These are phyloP conservation scores for Ambrosia artemisiifolia DNA, from an alignment of 129 eudicot species.

Conservation along the genomic window DNA sequence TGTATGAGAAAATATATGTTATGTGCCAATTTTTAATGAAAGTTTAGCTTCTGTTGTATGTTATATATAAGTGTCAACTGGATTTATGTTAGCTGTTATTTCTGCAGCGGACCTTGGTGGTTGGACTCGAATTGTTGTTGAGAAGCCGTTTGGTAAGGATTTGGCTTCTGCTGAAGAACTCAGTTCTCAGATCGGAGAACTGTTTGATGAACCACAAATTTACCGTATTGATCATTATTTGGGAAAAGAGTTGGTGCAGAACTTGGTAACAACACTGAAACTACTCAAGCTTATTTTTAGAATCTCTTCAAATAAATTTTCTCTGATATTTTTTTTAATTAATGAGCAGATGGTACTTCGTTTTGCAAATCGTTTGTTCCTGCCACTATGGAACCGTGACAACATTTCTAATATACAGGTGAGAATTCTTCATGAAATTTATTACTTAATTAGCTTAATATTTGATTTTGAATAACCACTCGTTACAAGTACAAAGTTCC, in stretches of 20 bases:
- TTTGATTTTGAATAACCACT: neutral
- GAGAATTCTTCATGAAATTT: too few relatives aligned
- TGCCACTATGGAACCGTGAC: conserved; percentile 98
- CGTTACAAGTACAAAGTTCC: too few relatives aligned
- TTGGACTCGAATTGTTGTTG: conserved; percentile 97
- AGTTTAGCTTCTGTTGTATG: neutral
- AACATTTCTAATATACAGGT: conserved; percentile 62
- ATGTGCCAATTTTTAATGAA: too few relatives aligned
- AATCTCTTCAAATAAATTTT: neutral
- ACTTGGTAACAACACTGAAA: conserved; percentile 51
- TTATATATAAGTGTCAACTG: neutral
- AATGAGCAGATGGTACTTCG: conserved; percentile 90
- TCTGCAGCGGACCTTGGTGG: conserved; percentile 90
- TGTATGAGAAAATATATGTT: too few relatives aligned
- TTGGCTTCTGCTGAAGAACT: conserved; percentile 92
- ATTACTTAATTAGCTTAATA: neutral
- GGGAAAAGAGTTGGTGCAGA: conserved; percentile 98
- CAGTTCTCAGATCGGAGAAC: conserved; percentile 84
- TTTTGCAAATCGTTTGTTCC: conserved; percentile 93
- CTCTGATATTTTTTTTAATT: neutral
- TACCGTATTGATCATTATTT: conserved; percentile 98
- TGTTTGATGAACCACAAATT: conserved; percentile 92
- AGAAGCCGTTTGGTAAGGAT: conserved; percentile 98
- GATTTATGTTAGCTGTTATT: conserved; percentile 5
- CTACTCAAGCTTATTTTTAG: neutral